Evolutionary conservation across 371 early-diverging fungal genomes (phyloP).

Genomic region (Lichtheimia corymbifera): DNA sequence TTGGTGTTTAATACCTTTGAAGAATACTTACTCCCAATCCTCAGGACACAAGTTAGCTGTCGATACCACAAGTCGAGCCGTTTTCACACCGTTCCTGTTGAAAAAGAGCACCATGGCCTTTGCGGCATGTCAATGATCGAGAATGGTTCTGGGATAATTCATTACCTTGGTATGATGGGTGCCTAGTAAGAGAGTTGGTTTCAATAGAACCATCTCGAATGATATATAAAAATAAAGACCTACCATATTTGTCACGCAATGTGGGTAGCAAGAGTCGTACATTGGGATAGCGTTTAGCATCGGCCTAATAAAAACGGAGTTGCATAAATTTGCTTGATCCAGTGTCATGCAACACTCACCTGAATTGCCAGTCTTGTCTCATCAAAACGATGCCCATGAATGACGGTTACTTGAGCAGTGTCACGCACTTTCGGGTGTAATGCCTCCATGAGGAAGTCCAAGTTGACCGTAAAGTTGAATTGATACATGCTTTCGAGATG

Average conservation of each 20-base stretch:
- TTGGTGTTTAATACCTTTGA: background rate
- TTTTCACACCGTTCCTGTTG: conserved; percentile 23
- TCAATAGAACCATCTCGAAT: background rate
- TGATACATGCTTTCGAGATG: conserved; percentile 25
- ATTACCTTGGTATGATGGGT: conserved; percentile 66
- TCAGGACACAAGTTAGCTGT: conserved; percentile 64
- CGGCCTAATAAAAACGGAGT: background rate
- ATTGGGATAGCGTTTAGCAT: conserved; percentile 18
- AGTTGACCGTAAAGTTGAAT: conserved; percentile 29
- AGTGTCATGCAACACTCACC: conserved; percentile 1
- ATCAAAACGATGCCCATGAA: conserved; percentile 18
- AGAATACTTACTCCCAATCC: conserved; percentile 60
- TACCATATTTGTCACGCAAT: conserved; percentile 16
- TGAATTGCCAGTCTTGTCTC: conserved; percentile 14
- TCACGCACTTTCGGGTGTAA: conserved; percentile 15
- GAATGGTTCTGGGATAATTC: background rate
- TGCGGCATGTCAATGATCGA: background rate
- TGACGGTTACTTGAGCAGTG: conserved; percentile 14
- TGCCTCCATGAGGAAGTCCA: conserved; percentile 21
- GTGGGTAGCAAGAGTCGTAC: conserved; percentile 12
- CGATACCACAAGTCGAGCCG: conserved; percentile 53
- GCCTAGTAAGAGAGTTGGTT: conserved; percentile 27
- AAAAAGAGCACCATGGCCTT: conserved; percentile 61
- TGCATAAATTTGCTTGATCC: background rate
- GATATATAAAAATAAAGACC: background rate